Percentiles rank a stretch among this genome's conserved stretches.
phyloP scores from a whole-genome alignment of 208 protist genomes.

The Acanthamoeba lenticulata region DNA sequence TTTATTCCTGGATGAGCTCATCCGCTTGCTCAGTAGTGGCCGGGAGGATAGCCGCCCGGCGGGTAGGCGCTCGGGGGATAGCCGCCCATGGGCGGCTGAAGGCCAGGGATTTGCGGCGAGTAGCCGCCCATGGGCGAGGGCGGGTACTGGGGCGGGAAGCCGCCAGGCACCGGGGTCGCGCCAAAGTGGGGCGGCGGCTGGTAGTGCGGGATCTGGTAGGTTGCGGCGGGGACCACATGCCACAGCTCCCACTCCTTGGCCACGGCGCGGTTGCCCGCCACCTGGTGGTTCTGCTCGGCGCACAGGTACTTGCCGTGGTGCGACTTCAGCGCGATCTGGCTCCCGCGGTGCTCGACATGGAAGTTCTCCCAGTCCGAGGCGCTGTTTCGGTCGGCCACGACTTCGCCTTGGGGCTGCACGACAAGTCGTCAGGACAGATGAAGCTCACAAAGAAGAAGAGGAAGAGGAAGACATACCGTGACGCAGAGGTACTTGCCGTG shows the following conservation, averaged over 20 bases:
- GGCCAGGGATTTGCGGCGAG: no score
- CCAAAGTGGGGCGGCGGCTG: no score
- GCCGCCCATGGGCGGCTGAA: no score
- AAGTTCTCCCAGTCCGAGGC: background rate
- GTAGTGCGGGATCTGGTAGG: no score
- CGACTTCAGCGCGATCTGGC: background rate
- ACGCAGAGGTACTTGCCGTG: conserved; percentile 34
- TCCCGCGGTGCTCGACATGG: background rate
- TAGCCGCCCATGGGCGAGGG: no score
- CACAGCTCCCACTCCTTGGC: background rate
- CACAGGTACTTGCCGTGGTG: conserved; percentile 15
- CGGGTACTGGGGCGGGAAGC: no score
- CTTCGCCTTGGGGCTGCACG: background rate
- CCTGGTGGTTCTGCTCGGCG: background rate
- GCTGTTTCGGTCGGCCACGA: background rate
- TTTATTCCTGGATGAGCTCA: no score
- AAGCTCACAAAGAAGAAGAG: background rate
- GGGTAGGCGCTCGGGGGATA: no score
- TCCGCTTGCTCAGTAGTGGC: no score
- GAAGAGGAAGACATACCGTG: background rate
- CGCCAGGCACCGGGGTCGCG: no score
- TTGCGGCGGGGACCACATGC: background rate
- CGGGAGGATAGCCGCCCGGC: no score
- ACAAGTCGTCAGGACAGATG: background rate
- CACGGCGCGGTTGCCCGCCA: background rate